Conservation (phyloP, 2,329 filamentous ascomycete species). For the Pseudocercospora ulei region DNA sequence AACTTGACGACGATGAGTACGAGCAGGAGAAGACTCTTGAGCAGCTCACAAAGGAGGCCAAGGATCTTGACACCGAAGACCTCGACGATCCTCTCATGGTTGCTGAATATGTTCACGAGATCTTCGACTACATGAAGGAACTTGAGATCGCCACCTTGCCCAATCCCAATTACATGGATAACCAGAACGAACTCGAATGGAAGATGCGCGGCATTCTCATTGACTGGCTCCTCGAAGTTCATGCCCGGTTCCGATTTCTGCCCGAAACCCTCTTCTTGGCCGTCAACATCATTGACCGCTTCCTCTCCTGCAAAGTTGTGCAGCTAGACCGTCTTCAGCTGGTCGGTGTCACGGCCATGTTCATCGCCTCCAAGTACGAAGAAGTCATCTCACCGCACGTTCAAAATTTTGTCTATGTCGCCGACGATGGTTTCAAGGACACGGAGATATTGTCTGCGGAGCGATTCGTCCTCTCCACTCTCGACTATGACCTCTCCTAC, state of each 20-base stretch:
- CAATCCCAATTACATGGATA: constrained; percentile 89
- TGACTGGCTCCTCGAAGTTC: constrained; percentile 97
- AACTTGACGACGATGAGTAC: constrained; percentile 32
- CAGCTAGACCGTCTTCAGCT: constrained; percentile 92
- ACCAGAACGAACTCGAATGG: constrained; percentile 93
- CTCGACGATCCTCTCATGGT: constrained; percentile 93
- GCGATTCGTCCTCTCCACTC: constrained; percentile 77
- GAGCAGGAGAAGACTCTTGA: constrained; percentile 32
- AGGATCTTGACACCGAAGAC: constrained; percentile 75
- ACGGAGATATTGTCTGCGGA: constrained; percentile 95
- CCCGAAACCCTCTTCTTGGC: constrained; percentile 94
- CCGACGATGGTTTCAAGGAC: constrained; percentile 91
- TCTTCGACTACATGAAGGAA: constrained; percentile 88
- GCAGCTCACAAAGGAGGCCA: constrained; percentile 40
- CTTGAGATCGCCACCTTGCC: constrained; percentile 72
- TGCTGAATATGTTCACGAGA: constrained; percentile 91
- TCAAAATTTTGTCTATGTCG: constrained; percentile 91
- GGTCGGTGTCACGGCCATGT: constrained; percentile 97
- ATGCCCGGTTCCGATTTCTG: constrained; percentile 88
- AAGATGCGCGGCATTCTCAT: constrained; percentile 95
- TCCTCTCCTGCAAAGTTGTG: constrained; percentile 89
- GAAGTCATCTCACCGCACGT: constrained; percentile 96
- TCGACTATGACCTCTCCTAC: constrained; percentile 96
- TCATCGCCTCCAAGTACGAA: constrained; percentile 98
- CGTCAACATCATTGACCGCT: constrained; percentile 97